A percentile compares a stretch with the other conserved stretches of the same genome.
These are phyloP conservation scores for Myxozyma kluyveri DNA, from an alignment of 805 yeast genomes.

Conservation along the genomic window DNA sequence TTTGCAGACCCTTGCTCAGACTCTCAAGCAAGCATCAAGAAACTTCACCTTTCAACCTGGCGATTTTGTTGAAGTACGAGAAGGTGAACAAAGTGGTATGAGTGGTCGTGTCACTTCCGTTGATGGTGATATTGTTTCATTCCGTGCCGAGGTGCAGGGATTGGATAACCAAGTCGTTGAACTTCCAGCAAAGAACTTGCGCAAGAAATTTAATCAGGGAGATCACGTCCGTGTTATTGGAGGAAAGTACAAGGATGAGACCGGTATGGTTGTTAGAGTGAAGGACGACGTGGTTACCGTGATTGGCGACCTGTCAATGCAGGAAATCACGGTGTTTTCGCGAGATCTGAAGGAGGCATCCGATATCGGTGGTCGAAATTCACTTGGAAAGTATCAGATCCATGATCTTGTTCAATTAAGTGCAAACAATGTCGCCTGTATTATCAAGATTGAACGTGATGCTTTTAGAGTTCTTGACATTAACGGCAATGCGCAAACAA, in stretches of 20 bases:
- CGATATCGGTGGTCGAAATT: constrained; percentile 73
- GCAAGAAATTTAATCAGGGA: constrained; percentile 54
- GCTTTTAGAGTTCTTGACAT: constrained; percentile 75
- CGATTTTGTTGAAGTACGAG: constrained; percentile 85
- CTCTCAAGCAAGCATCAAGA: constrained; percentile 62
- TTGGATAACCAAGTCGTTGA: constrained; percentile 63
- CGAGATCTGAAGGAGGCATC: constrained; percentile 86
- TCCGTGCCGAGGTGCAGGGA: constrained; percentile 44
- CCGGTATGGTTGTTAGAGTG: constrained; percentile 86
- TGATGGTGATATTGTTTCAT: constrained; percentile 58
- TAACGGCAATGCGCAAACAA: constrained; percentile 70
- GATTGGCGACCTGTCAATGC: constrained; percentile 81
- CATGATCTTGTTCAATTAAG: constrained; percentile 88
- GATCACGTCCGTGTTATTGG: constrained; percentile 35
- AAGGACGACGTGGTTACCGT: constrained; percentile 83
- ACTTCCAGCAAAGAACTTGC: constrained; percentile 73
- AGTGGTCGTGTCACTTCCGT: constrained; percentile 74
- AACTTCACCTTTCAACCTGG: constrained; percentile 79
- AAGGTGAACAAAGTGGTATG: constrained; percentile 92
- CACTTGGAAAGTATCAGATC: constrained; percentile 67
- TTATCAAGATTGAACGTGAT: constrained; percentile 86
- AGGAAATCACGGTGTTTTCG: constrained; percentile 89
- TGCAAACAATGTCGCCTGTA: constrained; percentile 82
- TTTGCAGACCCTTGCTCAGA: constrained; percentile 78
- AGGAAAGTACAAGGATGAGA: constrained; percentile 90